phyloP scores from a whole-genome alignment of 2,329 filamentous ascomycete genomes.

The Macrophomina tecta region DNA sequence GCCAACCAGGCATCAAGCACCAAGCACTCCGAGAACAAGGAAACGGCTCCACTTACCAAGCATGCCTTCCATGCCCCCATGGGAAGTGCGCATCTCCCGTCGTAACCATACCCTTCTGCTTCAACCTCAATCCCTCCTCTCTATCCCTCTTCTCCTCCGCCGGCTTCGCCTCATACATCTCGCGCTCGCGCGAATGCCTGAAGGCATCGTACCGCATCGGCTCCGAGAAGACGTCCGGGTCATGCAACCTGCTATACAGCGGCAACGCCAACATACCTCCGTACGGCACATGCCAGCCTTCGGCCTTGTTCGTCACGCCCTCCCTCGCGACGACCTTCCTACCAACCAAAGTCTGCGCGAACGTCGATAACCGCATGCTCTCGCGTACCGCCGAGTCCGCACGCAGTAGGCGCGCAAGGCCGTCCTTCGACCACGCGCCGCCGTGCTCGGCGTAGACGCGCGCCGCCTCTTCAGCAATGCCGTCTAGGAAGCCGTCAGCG shows the following conservation, averaged over 20 bases:
- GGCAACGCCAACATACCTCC: conserved; percentile 33
- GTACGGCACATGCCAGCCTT: conserved; percentile 34
- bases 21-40: background rate
- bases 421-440: conserved; percentile 33
- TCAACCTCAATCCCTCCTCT: conserved; percentile 12
- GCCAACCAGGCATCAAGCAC: too few relatives aligned
- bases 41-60: conserved; percentile 32
- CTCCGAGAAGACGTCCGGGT: conserved; percentile 37
- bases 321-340: conserved; percentile 37
- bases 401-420: conserved; percentile 35
- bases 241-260: conserved; percentile 43
- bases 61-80: conserved; percentile 40
- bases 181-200: conserved; percentile 37
- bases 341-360: conserved; percentile 33
- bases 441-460: conserved; percentile 1
- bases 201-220: conserved; percentile 40
- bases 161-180: conserved; percentile 28
- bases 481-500: conserved; percentile 31
- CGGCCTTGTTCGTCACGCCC: conserved; percentile 36
- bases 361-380: conserved; percentile 37
- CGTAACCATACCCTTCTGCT: conserved; percentile 34
- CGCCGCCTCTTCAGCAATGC: conserved; percentile 7
- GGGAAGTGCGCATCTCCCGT: conserved; percentile 36
- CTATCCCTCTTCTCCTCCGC: background rate
- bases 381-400: conserved; percentile 41